Base-by-base conservation (phyloP, 2,329 filamentous ascomycete genomes). In the Cucurbitaria berberidis region DNA sequence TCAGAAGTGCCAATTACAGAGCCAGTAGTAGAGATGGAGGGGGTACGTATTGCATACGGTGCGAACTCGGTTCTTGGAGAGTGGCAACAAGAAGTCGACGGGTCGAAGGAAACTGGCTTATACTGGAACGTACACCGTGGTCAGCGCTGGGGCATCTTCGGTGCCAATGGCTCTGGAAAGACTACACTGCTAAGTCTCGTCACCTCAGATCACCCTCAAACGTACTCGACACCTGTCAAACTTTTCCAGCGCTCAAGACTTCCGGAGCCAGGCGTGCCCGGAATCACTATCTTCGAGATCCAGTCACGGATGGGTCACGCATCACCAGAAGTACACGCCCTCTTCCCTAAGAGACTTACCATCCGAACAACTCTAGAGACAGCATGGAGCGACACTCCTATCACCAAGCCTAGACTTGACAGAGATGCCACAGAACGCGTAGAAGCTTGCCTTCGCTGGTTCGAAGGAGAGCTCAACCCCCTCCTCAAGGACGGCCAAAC, bases 181-280 rank as follows among this genome's bases (percentile, higher is more conserved):
- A 99, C 95, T 0, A 99, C 95, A 0, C 83, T 99, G 34, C 84
- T 98, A 24, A 95, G 92, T 5, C 82, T 99, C 5, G 89, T 99
- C 53, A 96, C 91, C 54, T 98, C 93, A 1, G 95, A 99, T 68
- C 95, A 99, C 66, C 95, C 95, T 0, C 93, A 98, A 74, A 87
- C 93, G 0, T 99, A 98, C 73, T 91, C 90, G 0, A 84, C 93
- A 21, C 93, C 93, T 0, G 88, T 99, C 55, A 88, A 85, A 63
- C 81, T 97, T 13, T 98, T 99, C 70, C 91, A 92, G 0, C 86
- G 86, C 19, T 89, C 88, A 48, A 86, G 95, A 18, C 81, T 97
- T 0, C 92, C 93, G 0, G 85, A 89, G 49, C 83, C 84, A 0
- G 89, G 89, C 0, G 73, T 84, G 48, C 83, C 84, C 0, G 92